Base-by-base conservation (phyloP, 805 yeast genomes). In the Metschnikowia dekortorum region DNA sequence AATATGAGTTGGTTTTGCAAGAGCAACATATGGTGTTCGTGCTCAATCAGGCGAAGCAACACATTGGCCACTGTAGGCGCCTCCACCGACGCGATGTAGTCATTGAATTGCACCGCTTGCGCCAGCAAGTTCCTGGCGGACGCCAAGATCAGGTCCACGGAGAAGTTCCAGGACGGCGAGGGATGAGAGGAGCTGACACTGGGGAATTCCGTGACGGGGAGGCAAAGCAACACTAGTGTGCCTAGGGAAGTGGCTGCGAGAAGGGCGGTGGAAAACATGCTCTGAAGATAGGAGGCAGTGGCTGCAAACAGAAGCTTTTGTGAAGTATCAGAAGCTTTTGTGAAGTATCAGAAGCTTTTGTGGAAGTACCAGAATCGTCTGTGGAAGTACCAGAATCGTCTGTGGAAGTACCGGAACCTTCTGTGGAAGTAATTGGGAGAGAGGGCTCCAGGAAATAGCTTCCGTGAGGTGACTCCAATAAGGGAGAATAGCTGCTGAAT, bases 11-110 rank as follows among this genome's bases (percentile, higher is more conserved):
- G 84, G 57, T 76, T 78, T 29, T 71, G 70, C 6, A 74, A 46
- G 5, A 75, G 75, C 8, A 72, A 66, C 39, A 75, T 71, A 28
- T 66, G 67, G 61, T 86, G 83, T 54, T 81, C 82, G 47, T 74
- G 65, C 35, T 72, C 64, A 26, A 83, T 79, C 51, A 69, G 73
- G 13, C 85, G 83, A 47, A 69, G 65, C 49, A 87, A 74, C 10
- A 82, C 79, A 47, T 70, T 74, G 2, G 81, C 86, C 51, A 85
- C 67, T 2, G 84, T 71, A 5, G 89, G 84, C 13, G 64, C 59
- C 8, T 72, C 73, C 13, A 73, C 58, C 1, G 71, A 57, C 8
- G 83, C 88, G 51, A 87, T 70, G 29, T 61, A 47, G 59, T 88
- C 86, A 57, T 82, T 79, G 41, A 82, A 61, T 2, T 59, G 36